A percentile compares a stretch with the other conserved stretches of the same genome.
phyloP scores from a whole-genome alignment of 805 yeast genomes.

The Wickerhamiella azymoides region DNA sequence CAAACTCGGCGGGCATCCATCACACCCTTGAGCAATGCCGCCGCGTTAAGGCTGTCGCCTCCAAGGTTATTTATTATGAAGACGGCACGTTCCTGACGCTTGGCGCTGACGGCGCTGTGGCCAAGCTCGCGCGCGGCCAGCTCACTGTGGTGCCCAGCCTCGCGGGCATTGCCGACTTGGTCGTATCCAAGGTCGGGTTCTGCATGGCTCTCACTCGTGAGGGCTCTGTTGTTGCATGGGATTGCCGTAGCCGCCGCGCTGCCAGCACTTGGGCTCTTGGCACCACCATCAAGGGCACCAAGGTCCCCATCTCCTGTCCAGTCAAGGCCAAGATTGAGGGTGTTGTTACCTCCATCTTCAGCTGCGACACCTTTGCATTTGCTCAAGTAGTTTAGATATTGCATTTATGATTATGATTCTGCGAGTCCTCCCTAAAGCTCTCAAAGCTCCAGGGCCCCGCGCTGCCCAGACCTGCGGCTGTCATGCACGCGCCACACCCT shows the following conservation, averaged over 20 bases:
- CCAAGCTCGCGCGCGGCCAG: background rate
- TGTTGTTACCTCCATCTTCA: background rate
- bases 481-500: background rate
- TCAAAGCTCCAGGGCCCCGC: no score
- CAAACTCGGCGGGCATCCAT: constrained; percentile 1
- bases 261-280: constrained; percentile 5
- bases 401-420: background rate
- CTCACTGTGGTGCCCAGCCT: constrained; percentile 2
- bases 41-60: background rate
- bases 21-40: background rate
- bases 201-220: constrained; percentile 2
- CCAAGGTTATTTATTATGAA: constrained; percentile 3
- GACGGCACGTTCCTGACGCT: constrained; percentile 3
- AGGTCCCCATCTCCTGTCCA: constrained; percentile 4
- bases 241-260: constrained; percentile 7
- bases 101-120: background rate
- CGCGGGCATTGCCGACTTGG: background rate
- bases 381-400: constrained; percentile 4
- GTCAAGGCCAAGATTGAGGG: constrained; percentile 6
- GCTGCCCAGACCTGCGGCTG: no score
- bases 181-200: constrained; percentile 5
- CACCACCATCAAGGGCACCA: constrained; percentile 1
- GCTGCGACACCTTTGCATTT: constrained; percentile 5
- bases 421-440: no score
- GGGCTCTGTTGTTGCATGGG: constrained; percentile 2